Base-by-base conservation (phyloP, 305 asterid genomes). In the Euphrasia arctica region DNA sequence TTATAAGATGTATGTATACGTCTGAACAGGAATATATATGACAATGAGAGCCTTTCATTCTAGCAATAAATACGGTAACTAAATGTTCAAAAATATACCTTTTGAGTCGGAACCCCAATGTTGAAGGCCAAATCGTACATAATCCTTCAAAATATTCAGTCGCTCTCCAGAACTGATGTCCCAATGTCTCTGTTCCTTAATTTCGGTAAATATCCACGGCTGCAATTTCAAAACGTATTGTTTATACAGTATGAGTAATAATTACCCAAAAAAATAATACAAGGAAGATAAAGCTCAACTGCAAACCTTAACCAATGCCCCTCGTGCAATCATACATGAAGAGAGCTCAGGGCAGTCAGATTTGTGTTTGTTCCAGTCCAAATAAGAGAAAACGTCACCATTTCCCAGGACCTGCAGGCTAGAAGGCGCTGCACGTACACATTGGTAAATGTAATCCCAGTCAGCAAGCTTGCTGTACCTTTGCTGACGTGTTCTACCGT, bases 21-120 rank as follows among this genome's bases (percentile, higher is more conserved):
- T 9, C 27, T 32, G 47, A 36, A 58, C 10, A n/a, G 11, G 47
- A 15, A 57, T 57, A 39, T 39, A 39, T 1, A 58, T n/a, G 27
- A 8, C 48, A 34, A 57, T 13, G 62, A 58, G 62, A 58, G 39
- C 5, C n/a, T 32, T 31, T 55, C 58, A 55, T 54, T 8, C 60
- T 4, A 52, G 61, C 61, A 29, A 57, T 31, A 57, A 43, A 28
- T 28, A 48, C 8, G 58, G 51, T 9, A 56, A 13, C 28, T 34
- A 68, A 57, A 59, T 29, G 51, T 31, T 34, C 9, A 39, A 42
- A 63, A 42, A 63, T 62, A 39, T 78, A 91, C 95, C 97, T 79
- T 90, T 92, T 9, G 95, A 76, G 75, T 92, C 98, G 11, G 96
- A 92, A 72, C 98, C 98, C 98, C 97, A 92, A 76, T 92, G 98